Conservation (phyloP, 148 eudicot genomes). For the Chenopodium album region DNA sequence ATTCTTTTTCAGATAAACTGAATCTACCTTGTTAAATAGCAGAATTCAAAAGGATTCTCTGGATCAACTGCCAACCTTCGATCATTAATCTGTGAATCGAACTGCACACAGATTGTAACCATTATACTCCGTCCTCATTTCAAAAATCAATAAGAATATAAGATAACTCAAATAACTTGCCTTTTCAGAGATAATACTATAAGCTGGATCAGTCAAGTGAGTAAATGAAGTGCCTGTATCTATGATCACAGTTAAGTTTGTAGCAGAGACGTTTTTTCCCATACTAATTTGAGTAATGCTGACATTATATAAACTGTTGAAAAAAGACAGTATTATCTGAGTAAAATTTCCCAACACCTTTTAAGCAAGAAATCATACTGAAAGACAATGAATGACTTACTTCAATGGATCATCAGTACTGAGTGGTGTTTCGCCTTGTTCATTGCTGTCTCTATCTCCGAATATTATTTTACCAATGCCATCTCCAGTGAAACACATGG, state of each 20-base stretch:
- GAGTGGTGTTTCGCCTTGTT: constrained; percentile 68
- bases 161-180: constrained; percentile 39
- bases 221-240: constrained; percentile 95
- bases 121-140: not conserved
- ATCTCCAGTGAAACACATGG: constrained; percentile 81
- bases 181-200: constrained; percentile 47
- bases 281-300: constrained; percentile 56
- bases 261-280: constrained; percentile 44
- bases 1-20: not conserved
- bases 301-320: constrained; percentile 45
- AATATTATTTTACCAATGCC: constrained; percentile 77
- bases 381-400: constrained; percentile 39
- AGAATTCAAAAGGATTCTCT: constrained; percentile 46
- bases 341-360: not conserved
- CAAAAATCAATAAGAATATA: not conserved
- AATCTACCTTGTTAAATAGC: constrained; percentile 50
- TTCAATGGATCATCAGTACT: constrained; percentile 29
- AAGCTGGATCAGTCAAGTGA: constrained; percentile 68
- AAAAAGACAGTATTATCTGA: not conserved
- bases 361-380: not conserved
- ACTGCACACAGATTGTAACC: constrained; percentile 32
- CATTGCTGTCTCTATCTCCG: constrained; percentile 78
- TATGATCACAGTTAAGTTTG: constrained; percentile 49
- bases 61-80: constrained; percentile 33
- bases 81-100: constrained; percentile 47